These are phyloP conservation scores for Forsythia viridissima DNA, from an alignment of 257 asterid genomes.

Conservation along the genomic window DNA sequence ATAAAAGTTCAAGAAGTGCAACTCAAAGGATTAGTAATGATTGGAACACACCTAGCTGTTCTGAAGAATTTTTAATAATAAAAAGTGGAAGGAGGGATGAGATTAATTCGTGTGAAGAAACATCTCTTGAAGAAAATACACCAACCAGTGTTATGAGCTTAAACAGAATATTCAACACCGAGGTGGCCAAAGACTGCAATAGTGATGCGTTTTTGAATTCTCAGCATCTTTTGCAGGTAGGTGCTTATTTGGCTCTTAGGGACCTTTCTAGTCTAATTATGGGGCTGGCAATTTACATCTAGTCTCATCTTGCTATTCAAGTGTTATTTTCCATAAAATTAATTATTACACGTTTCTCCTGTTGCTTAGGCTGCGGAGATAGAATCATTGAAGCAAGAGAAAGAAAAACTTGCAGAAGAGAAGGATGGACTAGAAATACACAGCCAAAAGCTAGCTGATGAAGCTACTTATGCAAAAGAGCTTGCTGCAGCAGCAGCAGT, in stretches of 20 bases:
- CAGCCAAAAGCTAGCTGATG: slow-evolving; percentile 58
- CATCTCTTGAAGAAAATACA: slow-evolving; percentile 46
- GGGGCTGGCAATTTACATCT: neutral
- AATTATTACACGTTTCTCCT: slow-evolving; percentile 18
- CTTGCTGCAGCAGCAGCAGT: slow-evolving; percentile 86
- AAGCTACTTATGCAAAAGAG: slow-evolving; percentile 79
- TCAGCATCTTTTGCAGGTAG: slow-evolving; percentile 62
- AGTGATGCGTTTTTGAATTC: slow-evolving; percentile 44
- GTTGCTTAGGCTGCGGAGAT: slow-evolving; percentile 66
- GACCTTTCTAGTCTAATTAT: neutral
- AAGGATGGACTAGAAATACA: slow-evolving; percentile 63
- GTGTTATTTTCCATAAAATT: slow-evolving; percentile 3
- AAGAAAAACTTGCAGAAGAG: slow-evolving; percentile 52
- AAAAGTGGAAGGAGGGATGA: slow-evolving; percentile 35
- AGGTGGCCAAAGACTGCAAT: slow-evolving; percentile 39
- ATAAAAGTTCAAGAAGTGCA: slow-evolving; percentile 35
- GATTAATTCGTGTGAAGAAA: slow-evolving; percentile 39
- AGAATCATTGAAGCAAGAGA: slow-evolving; percentile 75
- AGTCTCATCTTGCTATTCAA: slow-evolving; percentile 3
- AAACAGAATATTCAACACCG: slow-evolving; percentile 39
- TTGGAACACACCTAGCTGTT: slow-evolving; percentile 33
- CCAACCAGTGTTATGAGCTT: slow-evolving; percentile 55
- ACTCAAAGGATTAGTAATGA: slow-evolving; percentile 23
- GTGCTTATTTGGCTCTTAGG: slow-evolving; percentile 12
- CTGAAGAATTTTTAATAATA: slow-evolving; percentile 32